Evolutionary conservation across 2,329 filamentous ascomycete genomes (phyloP).

Genomic region (Ilyonectria destructans): DNA sequence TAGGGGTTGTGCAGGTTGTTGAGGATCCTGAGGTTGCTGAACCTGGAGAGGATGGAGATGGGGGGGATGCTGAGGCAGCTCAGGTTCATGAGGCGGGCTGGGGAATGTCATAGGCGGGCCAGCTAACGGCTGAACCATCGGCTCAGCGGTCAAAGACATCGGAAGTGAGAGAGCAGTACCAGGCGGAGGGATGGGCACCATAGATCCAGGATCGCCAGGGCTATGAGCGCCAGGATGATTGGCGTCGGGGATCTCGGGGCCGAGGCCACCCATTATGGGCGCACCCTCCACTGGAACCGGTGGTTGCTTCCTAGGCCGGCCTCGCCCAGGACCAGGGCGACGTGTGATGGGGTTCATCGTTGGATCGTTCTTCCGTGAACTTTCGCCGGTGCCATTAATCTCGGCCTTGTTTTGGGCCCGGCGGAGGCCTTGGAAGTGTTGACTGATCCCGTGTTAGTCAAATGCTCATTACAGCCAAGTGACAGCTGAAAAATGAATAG

Average conservation of each 20-base stretch:
- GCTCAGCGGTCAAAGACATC: slow-evolving; percentile 5
- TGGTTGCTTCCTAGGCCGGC: slow-evolving; percentile 67
- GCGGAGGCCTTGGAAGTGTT: slow-evolving; percentile 74
- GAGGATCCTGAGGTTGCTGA: slow-evolving; percentile 28
- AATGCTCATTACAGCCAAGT: not conserved
- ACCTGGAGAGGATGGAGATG: slow-evolving; percentile 43
- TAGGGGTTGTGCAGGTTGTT: slow-evolving; percentile 29
- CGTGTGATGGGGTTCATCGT: slow-evolving; percentile 73
- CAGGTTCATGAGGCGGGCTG: slow-evolving; percentile 38
- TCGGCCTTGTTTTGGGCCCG: slow-evolving; percentile 70
- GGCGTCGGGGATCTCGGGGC: slow-evolving; percentile 5
- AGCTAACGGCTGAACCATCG: not conserved
- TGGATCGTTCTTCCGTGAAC: slow-evolving; percentile 63
- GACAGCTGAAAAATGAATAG: not conserved
- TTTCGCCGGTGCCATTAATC: slow-evolving; percentile 55
- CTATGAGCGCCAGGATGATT: slow-evolving; percentile 15
- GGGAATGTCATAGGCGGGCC: slow-evolving; percentile 38
- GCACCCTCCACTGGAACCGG: slow-evolving; percentile 33
- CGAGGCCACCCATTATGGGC: not conserved
- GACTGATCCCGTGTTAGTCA: slow-evolving; percentile 57
- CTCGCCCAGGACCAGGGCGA: slow-evolving; percentile 72
- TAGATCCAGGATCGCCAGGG: slow-evolving; percentile 17
- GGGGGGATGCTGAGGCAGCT: slow-evolving; percentile 38
- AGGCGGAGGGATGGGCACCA: slow-evolving; percentile 8
- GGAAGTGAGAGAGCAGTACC: slow-evolving; percentile 1